These are phyloP conservation scores for Rutstroemia sp. DNA, from an alignment of 2,329 filamentous ascomycete species.

Conservation along the genomic window DNA sequence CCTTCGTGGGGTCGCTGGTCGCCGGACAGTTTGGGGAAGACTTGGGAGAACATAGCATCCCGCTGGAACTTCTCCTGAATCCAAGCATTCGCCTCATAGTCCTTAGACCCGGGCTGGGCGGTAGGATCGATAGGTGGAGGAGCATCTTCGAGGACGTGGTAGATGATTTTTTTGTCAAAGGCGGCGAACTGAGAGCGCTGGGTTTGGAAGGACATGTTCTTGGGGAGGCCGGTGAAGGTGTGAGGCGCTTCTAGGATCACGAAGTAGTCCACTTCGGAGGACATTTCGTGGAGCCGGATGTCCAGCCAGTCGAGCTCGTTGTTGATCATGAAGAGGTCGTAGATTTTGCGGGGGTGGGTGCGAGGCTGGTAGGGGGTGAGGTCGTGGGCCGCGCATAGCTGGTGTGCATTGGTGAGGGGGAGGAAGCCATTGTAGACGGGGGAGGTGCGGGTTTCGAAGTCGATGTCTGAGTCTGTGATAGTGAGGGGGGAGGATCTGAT, in stretches of 20 bases:
- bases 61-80: constrained; percentile 44
- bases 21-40: constrained; percentile 33
- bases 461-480: constrained; percentile 3
- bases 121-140: constrained; percentile 7
- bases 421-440: not conserved
- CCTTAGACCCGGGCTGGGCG: constrained; percentile 13
- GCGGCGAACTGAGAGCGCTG: constrained; percentile 43
- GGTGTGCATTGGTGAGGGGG: not conserved
- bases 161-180: constrained; percentile 54
- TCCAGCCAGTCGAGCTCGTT: constrained; percentile 60
- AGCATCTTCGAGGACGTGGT: constrained; percentile 42
- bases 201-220: constrained; percentile 45
- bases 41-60: constrained; percentile 51
- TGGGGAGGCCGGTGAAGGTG: constrained; percentile 50
- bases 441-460: not conserved
- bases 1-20: constrained; percentile 24
- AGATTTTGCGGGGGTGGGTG: constrained; percentile 39
- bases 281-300: constrained; percentile 53
- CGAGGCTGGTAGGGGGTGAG: not conserved
- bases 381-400: constrained; percentile 3
- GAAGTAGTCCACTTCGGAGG: constrained; percentile 55
- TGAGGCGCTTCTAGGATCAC: constrained; percentile 52
- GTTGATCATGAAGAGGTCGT: constrained; percentile 56
- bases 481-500: not conserved
- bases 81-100: constrained; percentile 36